Conservation (phyloP, 2,329 filamentous ascomycete genomes). For the Colletotrichum musicola region DNA sequence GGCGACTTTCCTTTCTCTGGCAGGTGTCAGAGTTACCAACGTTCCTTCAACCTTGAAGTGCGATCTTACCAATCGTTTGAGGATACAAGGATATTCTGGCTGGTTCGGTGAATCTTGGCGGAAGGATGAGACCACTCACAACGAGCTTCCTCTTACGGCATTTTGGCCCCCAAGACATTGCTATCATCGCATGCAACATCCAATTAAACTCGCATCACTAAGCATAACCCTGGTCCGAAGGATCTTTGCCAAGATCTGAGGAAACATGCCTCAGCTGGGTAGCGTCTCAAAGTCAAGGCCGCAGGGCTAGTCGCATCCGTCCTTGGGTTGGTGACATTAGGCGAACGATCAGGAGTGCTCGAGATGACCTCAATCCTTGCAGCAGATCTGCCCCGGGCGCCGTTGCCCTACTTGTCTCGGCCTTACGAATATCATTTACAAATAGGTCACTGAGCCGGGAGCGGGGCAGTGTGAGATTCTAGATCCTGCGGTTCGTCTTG, state of each 20-base stretch:
- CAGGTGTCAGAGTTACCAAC: neutral
- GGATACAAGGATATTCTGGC: too few relatives aligned
- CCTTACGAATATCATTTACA: neutral
- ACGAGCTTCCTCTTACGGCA: conserved; percentile 18
- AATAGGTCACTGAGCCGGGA: neutral
- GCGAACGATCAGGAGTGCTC: too few relatives aligned
- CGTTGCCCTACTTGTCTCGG: too few relatives aligned
- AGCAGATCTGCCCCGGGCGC: neutral
- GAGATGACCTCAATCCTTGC: neutral
- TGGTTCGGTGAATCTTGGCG: neutral
- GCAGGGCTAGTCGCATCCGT: too few relatives aligned
- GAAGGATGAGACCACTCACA: conserved; percentile 14
- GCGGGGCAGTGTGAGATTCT: neutral
- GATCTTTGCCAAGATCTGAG: conserved; percentile 20
- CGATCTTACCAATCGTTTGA: conserved; percentile 16
- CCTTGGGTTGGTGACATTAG: too few relatives aligned
- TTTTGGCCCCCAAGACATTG: neutral
- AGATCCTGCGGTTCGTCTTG: conserved; percentile 5
- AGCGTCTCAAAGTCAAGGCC: neutral
- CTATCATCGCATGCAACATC: neutral
- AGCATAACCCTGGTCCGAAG: conserved; percentile 12
- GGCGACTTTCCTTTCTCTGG: conserved; percentile 4
- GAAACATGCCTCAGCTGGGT: neutral
- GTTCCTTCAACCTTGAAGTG: neutral
- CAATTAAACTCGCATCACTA: neutral